Base-by-base conservation (phyloP, 108 stramenopile species). In the Cyclostephanos tholiformis region DNA sequence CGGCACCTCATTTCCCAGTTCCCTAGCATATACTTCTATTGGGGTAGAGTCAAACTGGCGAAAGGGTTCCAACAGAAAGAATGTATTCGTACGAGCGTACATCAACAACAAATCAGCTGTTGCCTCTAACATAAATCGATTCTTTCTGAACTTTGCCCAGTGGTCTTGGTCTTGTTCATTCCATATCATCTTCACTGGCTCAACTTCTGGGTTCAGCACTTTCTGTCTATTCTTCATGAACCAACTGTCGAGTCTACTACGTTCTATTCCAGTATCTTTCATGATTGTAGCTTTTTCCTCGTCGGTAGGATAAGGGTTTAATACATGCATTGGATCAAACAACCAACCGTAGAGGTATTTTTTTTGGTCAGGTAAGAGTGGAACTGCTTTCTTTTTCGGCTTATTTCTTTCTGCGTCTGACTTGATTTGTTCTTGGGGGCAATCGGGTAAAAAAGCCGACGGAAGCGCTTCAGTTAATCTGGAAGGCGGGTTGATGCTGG, bases 1-100 rank as follows among this genome's bases (percentile, higher is more conserved):
- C 9, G 91, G 91, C 2, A 94, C 93, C n/a, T 66, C 71, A 68
- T 91, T 93, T 35, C 95, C 95, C 22, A 96, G 78, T 67, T 96
- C 95, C 39, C 95, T 75, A 3, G 95, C 95, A 69, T 92, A 96
- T 10, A 96, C 91, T 76, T 93, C 90, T 32, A 93, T 87, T 5
- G 92, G 86, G 32, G 85, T 88, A n/a, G 92, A 92, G 41, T 89
- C 79, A 58, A 96, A 79, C 9, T 71, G 81, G 35, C 41, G 25
- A 70, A 93, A 96, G 17, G 89, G 84, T 48, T 89, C 84, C 63
- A 93, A 51, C 27, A 68, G 41, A 44, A 96, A 93, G 72, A 96
- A 96, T 17, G 85, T 92, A 25, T 74, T 79, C 19, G 95, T 96
- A 30, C 67, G 76, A 30, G 89, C 90, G 66, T 94, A 96, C 68